Conservation (phyloP, 768 basidiomycete genomes). For the Chalciporus piperatus region DNA sequence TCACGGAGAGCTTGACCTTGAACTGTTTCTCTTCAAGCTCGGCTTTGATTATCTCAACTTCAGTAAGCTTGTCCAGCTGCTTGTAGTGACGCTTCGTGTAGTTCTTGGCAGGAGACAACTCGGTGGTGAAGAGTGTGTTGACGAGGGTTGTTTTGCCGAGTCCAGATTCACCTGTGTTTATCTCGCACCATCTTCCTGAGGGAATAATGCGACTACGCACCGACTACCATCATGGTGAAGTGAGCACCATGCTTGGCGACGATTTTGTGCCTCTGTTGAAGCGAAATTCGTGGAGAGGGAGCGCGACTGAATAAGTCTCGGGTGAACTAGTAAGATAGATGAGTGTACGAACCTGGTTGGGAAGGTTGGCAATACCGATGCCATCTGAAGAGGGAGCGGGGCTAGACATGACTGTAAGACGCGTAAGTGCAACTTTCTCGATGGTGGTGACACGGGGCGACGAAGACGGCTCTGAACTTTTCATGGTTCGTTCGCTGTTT, state of each 20-base stretch:
- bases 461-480: slow-evolving; percentile 24
- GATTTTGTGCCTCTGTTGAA: slow-evolving; percentile 90
- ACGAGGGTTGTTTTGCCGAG: slow-evolving; percentile 96
- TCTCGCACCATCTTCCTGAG: background rate
- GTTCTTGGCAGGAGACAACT: slow-evolving; percentile 89
- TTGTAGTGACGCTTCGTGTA: slow-evolving; percentile 87
- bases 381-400: slow-evolving; percentile 54
- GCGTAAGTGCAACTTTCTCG: slow-evolving; percentile 13
- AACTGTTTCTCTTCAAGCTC: slow-evolving; percentile 99
- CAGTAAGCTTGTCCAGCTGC: slow-evolving; percentile 97
- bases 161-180: slow-evolving; percentile 84
- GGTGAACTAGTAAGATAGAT: background rate
- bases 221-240: slow-evolving; percentile 99
- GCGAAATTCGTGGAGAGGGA: slow-evolving; percentile 11
- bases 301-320: background rate
- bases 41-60: slow-evolving; percentile 99
- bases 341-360: slow-evolving; percentile 80
- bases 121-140: slow-evolving; percentile 98
- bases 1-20: slow-evolving; percentile 98
- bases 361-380: slow-evolving; percentile 94
- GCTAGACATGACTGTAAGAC: slow-evolving; percentile 23
- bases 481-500: slow-evolving; percentile 23
- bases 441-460: slow-evolving; percentile 19
- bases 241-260: slow-evolving; percentile 96
- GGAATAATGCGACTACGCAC: slow-evolving; percentile 38